These are phyloP conservation scores for Lepiota brunneoincarnata DNA, from an alignment of 768 basidiomycete species.

Conservation along the genomic window DNA sequence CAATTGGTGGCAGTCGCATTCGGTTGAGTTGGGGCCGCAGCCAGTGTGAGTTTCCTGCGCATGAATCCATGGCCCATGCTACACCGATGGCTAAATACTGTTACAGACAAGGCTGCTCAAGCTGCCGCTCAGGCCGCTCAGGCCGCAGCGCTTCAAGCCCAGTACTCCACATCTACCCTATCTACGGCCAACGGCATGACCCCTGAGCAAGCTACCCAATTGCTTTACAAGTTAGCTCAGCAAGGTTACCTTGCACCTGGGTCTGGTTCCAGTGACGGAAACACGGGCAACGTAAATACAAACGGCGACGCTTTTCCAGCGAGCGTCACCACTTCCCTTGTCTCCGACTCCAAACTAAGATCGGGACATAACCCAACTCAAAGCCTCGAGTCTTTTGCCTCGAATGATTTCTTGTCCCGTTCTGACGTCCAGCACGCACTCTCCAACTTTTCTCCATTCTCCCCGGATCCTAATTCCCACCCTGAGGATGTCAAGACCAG, in stretches of 20 bases:
- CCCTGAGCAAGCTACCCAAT: slow-evolving; percentile 60
- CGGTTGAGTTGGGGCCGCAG: slow-evolving; percentile 91
- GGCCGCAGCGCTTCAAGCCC: slow-evolving; percentile 61
- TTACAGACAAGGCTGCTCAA: slow-evolving; percentile 83
- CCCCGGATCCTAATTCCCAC: slow-evolving; percentile 64
- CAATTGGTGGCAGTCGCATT: slow-evolving; percentile 89
- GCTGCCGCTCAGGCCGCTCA: slow-evolving; percentile 85
- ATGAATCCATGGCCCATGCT: slow-evolving; percentile 3
- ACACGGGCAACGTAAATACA: not conserved
- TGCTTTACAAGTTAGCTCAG: slow-evolving; percentile 54
- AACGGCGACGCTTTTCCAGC: slow-evolving; percentile 15
- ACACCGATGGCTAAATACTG: slow-evolving; percentile 7
- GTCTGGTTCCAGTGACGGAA: not conserved
- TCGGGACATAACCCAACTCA: slow-evolving; percentile 20
- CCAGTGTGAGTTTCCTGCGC: slow-evolving; percentile 60
- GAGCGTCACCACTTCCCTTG: slow-evolving; percentile 16
- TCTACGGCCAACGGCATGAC: slow-evolving; percentile 37
- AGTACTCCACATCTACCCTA: slow-evolving; percentile 24
- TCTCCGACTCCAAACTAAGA: slow-evolving; percentile 13
- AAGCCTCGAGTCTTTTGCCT: not conserved
- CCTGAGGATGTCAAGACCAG: slow-evolving; percentile 21
- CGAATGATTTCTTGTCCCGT: slow-evolving; percentile 21
- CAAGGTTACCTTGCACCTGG: slow-evolving; percentile 30
- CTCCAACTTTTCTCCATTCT: slow-evolving; percentile 71
- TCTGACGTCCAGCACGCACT: slow-evolving; percentile 34